phyloP scores from a whole-genome alignment of 2,329 filamentous ascomycete species.

The Samsoniella hepiali region DNA sequence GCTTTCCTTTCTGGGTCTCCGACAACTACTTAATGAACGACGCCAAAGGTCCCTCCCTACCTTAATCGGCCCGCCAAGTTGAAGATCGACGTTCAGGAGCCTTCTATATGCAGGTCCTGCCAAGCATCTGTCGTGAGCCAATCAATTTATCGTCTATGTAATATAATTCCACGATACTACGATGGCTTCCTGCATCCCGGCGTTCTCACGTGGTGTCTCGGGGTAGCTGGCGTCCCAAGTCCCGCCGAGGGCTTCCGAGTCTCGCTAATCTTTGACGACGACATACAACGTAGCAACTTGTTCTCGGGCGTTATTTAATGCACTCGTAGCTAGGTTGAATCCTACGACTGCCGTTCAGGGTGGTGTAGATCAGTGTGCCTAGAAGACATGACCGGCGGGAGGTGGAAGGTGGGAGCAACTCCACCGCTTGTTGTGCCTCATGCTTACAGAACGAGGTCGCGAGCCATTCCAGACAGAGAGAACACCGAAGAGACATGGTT shows the following conservation, averaged over 20 bases:
- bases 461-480: background rate
- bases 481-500: background rate
- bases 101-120: background rate
- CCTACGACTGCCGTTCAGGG: background rate
- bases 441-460: background rate
- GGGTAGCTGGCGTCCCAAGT: background rate
- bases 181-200: background rate
- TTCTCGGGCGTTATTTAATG: too few relatives aligned
- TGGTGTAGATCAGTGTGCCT: background rate
- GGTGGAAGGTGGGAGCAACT: background rate
- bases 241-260: background rate
- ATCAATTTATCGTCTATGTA: background rate
- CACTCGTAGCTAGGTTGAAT: background rate
- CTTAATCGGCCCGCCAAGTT: constrained; percentile 13
- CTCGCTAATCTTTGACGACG: background rate
- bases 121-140: background rate
- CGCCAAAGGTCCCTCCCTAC: background rate
- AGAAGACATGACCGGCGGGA: background rate
- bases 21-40: background rate
- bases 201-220: background rate
- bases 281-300: constrained; percentile 1
- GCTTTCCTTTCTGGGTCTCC: background rate
- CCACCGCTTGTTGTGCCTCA: background rate
- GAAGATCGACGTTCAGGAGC: constrained; percentile 2
- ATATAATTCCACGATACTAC: background rate